Evolutionary conservation across 352 stramenopile species (phyloP).

Genomic region (Phytophthora sp.): DNA sequence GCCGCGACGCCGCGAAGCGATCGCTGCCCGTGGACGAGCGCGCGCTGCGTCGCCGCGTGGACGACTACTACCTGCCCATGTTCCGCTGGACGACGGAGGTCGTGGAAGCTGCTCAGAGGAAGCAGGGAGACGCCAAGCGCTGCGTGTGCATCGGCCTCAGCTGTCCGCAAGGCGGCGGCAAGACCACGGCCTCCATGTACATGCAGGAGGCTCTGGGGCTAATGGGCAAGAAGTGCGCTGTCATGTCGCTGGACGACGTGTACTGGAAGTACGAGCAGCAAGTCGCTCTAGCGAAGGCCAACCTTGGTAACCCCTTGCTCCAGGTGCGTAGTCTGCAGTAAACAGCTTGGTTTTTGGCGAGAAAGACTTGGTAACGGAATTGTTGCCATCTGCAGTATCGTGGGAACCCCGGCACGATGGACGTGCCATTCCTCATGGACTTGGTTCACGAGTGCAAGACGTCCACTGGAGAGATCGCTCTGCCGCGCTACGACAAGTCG

Average conservation of each 20-base stretch:
- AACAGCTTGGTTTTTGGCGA: too few relatives aligned
- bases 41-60: constrained; percentile 54
- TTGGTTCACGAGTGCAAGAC: constrained; percentile 67
- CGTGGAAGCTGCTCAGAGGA: constrained; percentile 41
- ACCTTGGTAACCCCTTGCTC: constrained; percentile 74
- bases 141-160: constrained; percentile 83
- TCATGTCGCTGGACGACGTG: constrained; percentile 86
- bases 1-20: constrained; percentile 38
- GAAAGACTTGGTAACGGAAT: neutral
- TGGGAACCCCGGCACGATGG: constrained; percentile 84
- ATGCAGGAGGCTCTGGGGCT: constrained; percentile 65
- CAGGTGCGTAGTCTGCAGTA: constrained; percentile 48
- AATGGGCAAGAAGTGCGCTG: constrained; percentile 65
- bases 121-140: constrained; percentile 17
- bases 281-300: constrained; percentile 59
- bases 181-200: constrained; percentile 81
- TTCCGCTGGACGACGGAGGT: constrained; percentile 75
- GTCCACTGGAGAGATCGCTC: constrained; percentile 40
- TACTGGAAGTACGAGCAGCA: constrained; percentile 78
- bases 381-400: constrained; percentile 63
- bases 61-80: constrained; percentile 82
- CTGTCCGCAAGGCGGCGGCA: constrained; percentile 85
- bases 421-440: constrained; percentile 68
- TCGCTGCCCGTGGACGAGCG: constrained; percentile 41
- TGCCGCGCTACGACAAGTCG: constrained; percentile 87